Base-by-base conservation (phyloP, 805 yeast species). In the Lipomyces yamanashiensis region DNA sequence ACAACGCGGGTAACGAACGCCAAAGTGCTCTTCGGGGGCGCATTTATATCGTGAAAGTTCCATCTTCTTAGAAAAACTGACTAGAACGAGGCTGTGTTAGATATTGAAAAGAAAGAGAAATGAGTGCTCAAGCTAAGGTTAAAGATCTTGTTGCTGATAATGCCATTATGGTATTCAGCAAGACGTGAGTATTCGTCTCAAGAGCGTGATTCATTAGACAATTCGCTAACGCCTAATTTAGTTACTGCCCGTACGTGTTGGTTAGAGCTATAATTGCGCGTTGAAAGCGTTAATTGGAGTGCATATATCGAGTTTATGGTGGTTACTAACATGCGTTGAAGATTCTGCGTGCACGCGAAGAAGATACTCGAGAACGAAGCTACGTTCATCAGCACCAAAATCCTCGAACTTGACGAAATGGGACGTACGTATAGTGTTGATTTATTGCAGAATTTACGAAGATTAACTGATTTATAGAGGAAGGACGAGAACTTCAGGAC, bases 91-190 rank as follows among this genome's bases (percentile, higher is more conserved):
- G 13, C 17, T 45, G 2, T 45, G 19, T 21, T 45, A 9, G 9
- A 9, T 45, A 9, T 10, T 10, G 9, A 45, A 21, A 45, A 45
- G 33, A 45, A 15, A 9, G 13, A 9, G 21, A 45, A 9, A 53
- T 53, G 57, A 53, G 57, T 41, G 57, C 57, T 17, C 65, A 67
- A 44, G 43, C 41, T 21, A 51, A 63, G 37, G 66, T 89, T 63
- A 84, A 88, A 74, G 74, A 78, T 41, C 80, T 89, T 69, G 89
- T 90, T 78, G 81, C 81, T 70, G 74, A 81, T 65, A 84, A 88
- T 76, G 84, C 86, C 51, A 81, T 91, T 61, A 89, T 92, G 74
- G 84, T 92, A 67, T 96, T 96, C 45, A 86, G 96, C 49, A 90
- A 89, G 78, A 80, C 89, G 48, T 85, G 85, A 75, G 86, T 89